Evolutionary conservation across 441 rosid species (phyloP), one percentile per base, ranked within the genome.

Genomic region (Francoa sonchifolia): DNA sequence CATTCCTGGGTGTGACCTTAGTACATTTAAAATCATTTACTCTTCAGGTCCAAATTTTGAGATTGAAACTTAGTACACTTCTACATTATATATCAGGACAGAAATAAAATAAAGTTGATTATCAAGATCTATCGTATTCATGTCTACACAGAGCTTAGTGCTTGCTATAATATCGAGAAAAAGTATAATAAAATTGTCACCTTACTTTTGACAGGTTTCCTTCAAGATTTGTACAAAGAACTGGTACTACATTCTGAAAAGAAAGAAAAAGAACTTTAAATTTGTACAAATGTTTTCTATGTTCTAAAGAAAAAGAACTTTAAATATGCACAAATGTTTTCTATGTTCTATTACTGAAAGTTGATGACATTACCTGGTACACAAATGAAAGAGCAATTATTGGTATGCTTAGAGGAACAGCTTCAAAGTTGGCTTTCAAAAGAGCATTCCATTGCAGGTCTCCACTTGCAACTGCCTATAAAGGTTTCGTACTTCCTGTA

Each of bases 141-240:
- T 17, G 8, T 27, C 40, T 10, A 41, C 21, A 12, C 5, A 32
- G 11, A 9, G 33, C 33, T 30, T 30, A 30, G 5, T 33, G 0
- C 2, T 14, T 19, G n/a, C 9, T n/a, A 9, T 2, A 28, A 40
- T 34, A 37, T 8, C 8, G 12, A 48, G 22, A 7, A 47, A 11
- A 46, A 33, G 15, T 4, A 33, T 17, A 29, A 49, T 32, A 46
- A 67, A 55, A 54, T 40, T 44, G 49, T 68, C 79, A 83, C 93
- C 95, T 83, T 74, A 81, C 93, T 84, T 74, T 84, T 48, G 88
- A 77, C 62, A 88, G 61, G 72, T 88, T 66, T 69, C 97, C 97
- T 72, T 88, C 97, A 51, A 84, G 85, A 68, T 83, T 80, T 13
- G 90, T 74, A 65, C 97, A 88, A 49, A 83, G 68, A 72, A 88